Conservation (phyloP, 495 filamentous ascomycete genomes). For the Penicillium silybi region DNA sequence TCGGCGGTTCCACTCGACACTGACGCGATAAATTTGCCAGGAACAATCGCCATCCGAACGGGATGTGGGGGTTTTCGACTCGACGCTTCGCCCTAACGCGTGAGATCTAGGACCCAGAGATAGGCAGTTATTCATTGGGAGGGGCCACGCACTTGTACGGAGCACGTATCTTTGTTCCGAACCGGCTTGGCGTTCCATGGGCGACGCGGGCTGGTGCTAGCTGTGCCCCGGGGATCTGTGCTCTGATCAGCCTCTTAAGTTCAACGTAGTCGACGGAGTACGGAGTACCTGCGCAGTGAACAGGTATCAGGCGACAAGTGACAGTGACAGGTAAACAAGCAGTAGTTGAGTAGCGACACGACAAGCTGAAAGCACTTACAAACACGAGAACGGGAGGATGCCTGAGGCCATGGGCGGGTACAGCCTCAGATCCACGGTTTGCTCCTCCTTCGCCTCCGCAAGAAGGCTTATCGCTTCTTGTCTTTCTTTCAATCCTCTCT, state of each 20-base stretch:
- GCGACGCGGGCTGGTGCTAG: not conserved
- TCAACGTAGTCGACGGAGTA: not conserved
- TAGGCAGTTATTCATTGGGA: too few species aligned
- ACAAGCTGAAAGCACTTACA: not conserved
- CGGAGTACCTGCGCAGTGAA: too few species aligned
- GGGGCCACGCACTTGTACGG: not conserved
- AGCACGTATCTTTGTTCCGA: not conserved
- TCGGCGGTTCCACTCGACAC: not conserved
- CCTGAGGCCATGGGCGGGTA: constrained; percentile 4
- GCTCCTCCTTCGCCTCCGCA: constrained; percentile 6
- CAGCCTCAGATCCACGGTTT: constrained; percentile 6
- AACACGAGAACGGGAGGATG: not conserved
- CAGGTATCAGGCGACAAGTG: too few species aligned
- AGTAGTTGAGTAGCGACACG: too few species aligned
- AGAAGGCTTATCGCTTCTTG: constrained; percentile 9
- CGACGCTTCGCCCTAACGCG: not conserved
- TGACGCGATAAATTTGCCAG: not conserved
- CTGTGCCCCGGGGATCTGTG: not conserved
- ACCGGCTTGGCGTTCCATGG: not conserved
- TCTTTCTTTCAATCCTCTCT: constrained; percentile 10
- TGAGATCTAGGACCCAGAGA: not conserved
- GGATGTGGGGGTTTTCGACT: too few species aligned
- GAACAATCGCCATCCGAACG: not conserved
- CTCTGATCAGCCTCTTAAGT: not conserved
- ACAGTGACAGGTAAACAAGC: too few species aligned